phyloP scores from a whole-genome alignment of 2,329 filamentous ascomycete genomes.

The Sclerotinia trifoliorum region DNA sequence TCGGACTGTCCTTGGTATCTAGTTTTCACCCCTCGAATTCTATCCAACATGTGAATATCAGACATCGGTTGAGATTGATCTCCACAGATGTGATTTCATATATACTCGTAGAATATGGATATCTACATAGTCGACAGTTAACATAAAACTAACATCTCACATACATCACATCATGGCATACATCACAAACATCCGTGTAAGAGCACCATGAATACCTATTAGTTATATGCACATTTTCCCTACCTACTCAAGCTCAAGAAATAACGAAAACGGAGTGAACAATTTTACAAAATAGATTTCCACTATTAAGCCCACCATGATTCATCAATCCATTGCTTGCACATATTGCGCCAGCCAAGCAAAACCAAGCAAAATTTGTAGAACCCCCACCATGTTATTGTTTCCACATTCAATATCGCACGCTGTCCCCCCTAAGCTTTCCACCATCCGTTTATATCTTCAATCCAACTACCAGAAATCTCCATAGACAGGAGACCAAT shows the following conservation, averaged over 20 bases:
- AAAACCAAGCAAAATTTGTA: slow-evolving; percentile 30
- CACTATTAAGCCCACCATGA: slow-evolving; percentile 38
- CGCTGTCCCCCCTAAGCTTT: slow-evolving; percentile 17
- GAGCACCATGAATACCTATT: slow-evolving; percentile 10
- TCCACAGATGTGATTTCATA: background rate
- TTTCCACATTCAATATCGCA: slow-evolving; percentile 24
- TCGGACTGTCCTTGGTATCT: too few species aligned
- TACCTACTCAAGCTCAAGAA: slow-evolving; percentile 8
- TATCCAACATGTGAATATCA: background rate
- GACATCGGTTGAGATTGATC: background rate
- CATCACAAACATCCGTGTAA: background rate
- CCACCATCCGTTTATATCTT: slow-evolving; percentile 31
- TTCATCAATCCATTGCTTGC: slow-evolving; percentile 30
- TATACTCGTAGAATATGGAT: background rate
- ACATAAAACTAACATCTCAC: background rate
- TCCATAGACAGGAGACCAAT: slow-evolving; percentile 35
- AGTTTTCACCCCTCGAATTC: too few species aligned
- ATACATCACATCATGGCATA: background rate
- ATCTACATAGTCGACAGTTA: background rate
- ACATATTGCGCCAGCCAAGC: slow-evolving; percentile 29
- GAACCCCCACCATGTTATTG: slow-evolving; percentile 22
- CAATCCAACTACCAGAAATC: slow-evolving; percentile 26
- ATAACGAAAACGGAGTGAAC: background rate
- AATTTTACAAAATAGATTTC: slow-evolving; percentile 35
- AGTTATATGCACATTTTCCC: slow-evolving; percentile 16